Conservation (phyloP, 495 filamentous ascomycete genomes). For the Emericellopsis terricola region DNA sequence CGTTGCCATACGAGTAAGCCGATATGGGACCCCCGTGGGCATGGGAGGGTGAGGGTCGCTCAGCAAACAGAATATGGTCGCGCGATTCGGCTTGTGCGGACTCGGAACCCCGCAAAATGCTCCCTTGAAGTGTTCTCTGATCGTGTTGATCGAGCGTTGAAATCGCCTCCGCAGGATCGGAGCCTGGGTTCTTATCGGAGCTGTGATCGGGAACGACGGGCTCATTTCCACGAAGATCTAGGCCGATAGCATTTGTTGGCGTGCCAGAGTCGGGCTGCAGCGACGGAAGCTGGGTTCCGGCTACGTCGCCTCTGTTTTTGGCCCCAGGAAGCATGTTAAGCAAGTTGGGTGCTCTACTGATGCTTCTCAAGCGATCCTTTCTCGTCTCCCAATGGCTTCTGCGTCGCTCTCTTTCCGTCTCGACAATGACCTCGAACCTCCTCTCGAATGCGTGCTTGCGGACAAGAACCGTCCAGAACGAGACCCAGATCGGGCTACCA, state of each 20-base stretch:
- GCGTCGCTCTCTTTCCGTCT: slow-evolving; percentile 21
- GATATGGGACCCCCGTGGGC: background rate
- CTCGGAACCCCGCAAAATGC: too few species aligned
- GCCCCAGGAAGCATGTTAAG: slow-evolving; percentile 6
- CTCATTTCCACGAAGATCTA: background rate
- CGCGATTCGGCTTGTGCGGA: background rate
- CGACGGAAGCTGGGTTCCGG: too few species aligned
- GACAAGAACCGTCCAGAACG: slow-evolving; percentile 41
- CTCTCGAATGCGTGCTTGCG: slow-evolving; percentile 54
- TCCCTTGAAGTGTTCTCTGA: background rate
- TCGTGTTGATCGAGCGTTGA: background rate
- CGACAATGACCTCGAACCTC: slow-evolving; percentile 40
- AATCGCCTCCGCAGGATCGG: background rate
- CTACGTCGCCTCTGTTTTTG: too few species aligned
- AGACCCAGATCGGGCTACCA: slow-evolving; percentile 53
- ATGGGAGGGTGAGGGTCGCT: background rate
- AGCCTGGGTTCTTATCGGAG: background rate
- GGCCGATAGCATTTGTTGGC: too few species aligned
- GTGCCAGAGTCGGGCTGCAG: too few species aligned
- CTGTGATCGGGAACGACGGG: background rate
- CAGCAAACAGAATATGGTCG: slow-evolving; percentile 10
- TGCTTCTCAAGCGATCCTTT: background rate
- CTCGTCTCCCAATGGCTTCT: slow-evolving; percentile 6
- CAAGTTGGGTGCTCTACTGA: background rate
- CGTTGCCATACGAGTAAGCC: background rate